These are phyloP conservation scores for Fusarium oligoseptatum DNA, from an alignment of 2,329 filamentous ascomycete species.

Conservation along the genomic window DNA sequence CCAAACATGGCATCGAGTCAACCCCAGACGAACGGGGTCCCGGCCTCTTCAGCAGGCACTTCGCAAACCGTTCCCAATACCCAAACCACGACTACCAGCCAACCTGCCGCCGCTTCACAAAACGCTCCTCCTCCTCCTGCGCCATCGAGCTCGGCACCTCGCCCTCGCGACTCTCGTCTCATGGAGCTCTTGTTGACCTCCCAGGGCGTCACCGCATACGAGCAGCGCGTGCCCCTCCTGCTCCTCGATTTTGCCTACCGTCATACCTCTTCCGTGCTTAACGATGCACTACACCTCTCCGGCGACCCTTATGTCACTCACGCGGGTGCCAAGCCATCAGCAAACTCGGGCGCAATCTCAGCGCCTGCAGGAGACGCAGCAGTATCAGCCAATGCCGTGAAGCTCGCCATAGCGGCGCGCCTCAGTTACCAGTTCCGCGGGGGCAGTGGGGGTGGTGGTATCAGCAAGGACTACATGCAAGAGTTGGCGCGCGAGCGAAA, in stretches of 20 bases:
- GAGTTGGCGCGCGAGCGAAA: conserved; percentile 81
- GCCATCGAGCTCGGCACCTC: conserved; percentile 60
- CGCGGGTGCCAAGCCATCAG: conserved; percentile 66
- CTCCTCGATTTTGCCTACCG: conserved; percentile 90
- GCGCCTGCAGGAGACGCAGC: conserved; percentile 64
- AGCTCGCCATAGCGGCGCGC: conserved; percentile 78
- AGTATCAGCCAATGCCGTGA: conserved; percentile 76
- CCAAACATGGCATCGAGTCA: conserved; percentile 53
- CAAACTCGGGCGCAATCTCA: conserved; percentile 62
- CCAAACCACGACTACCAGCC: conserved; percentile 50
- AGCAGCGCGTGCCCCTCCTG: conserved; percentile 84
- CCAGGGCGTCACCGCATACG: conserved; percentile 83
- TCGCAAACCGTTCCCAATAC: conserved; percentile 55
- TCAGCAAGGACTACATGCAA: conserved; percentile 81
- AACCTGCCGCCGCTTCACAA: conserved; percentile 43
- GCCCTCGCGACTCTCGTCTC: conserved; percentile 83
- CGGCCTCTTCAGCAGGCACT: conserved; percentile 54
- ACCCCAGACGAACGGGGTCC: conserved; percentile 68
- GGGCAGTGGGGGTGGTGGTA: conserved; percentile 64
- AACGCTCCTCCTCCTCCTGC: conserved; percentile 46
- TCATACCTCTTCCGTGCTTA: conserved; percentile 79
- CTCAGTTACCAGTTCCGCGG: conserved; percentile 77
- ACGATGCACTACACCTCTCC: conserved; percentile 77
- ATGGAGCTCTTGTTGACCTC: conserved; percentile 84
- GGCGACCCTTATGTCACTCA: conserved; percentile 76